phyloP scores from a whole-genome alignment of 176 grass and related monocot genomes.

The Cenchrus purpureus region DNA sequence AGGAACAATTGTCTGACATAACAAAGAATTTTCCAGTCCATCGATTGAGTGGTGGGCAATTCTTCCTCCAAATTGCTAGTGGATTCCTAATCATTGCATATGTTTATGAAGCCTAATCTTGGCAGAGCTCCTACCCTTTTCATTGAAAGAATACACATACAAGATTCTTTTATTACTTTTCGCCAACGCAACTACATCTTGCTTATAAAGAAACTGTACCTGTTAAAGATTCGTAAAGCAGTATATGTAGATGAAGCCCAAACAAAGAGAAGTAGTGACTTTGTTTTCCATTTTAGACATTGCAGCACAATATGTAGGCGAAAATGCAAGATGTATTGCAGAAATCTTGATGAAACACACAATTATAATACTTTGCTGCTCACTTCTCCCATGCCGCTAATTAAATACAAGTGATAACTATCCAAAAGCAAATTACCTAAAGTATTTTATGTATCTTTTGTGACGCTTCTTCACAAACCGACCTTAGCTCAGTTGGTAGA shows the following conservation, averaged over 20 bases:
- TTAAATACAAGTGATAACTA: no score
- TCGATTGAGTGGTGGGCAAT: neutral
- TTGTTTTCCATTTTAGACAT: neutral
- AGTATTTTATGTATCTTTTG: no score
- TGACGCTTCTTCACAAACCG: conserved; percentile 10
- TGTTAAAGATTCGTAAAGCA: no score
- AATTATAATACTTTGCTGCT: neutral
- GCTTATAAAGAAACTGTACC: no score
- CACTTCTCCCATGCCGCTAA: neutral
- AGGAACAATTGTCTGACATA: neutral
- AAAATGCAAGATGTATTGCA: neutral
- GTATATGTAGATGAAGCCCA: neutral
- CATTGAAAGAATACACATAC: neutral
- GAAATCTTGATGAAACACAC: neutral
- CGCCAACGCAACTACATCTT: no score
- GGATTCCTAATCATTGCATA: conserved; percentile 22
- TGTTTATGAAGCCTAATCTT: conserved; percentile 13
- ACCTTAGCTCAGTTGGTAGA: conserved; percentile 99
- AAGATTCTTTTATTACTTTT: conserved; percentile 4
- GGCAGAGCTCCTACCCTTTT: neutral
- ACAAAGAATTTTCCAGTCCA: conserved; percentile 7
- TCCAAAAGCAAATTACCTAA: no score
- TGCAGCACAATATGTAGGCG: neutral
- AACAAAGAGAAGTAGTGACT: neutral
- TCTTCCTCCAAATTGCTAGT: neutral